Base-by-base conservation (phyloP, 805 yeast genomes). In the Candida yuanshanica region DNA sequence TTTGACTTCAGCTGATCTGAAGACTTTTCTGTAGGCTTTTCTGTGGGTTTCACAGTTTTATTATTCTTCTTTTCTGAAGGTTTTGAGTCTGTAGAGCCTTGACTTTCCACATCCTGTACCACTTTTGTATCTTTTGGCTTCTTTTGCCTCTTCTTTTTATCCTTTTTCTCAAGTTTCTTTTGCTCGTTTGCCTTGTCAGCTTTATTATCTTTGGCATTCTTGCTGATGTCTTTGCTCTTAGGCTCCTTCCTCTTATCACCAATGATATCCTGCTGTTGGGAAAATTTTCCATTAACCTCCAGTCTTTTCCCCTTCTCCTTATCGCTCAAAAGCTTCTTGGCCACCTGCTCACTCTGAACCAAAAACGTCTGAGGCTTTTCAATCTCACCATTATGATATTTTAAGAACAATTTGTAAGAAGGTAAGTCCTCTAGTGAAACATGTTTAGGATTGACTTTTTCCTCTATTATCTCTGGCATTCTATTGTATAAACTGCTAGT, bases 401-500 rank as follows among this genome's bases (percentile, higher is more conserved):
- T 48, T 40, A 48, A 21, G 36, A 59, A 60, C 38, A 46, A 37
- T 37, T 51, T 33, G 37, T 36, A 60, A 5, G 41, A 37, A 3
- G 55, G 49, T 9, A 44, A 39, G 4, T 49, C 53, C 11, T 46
- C 50, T 6, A 63, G 31, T 5, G 44, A 35, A 8, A 22, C 22
- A 18, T 27, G 21, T 12, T 21, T 14, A 12, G 24, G 27, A 16
- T 35, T 14, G 5, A 5, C 5, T 18, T 35, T 25, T 24, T 16
- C 32, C 8, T 35, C 31, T 24, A 7, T 11, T 13, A 11, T 12
- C 11, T 35, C 32, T 9, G 53, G 54, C 69, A 66, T 66, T 32
- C 50, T 48, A 5, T 54, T 45, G 40, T 50, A 65, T 3, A 69
- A 38, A 1, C 75, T 59, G 36, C 54, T 59, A 24, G 62, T 64